Base-by-base conservation (phyloP, 2,329 filamentous ascomycete genomes). In the Colletotrichum chlorophyti region DNA sequence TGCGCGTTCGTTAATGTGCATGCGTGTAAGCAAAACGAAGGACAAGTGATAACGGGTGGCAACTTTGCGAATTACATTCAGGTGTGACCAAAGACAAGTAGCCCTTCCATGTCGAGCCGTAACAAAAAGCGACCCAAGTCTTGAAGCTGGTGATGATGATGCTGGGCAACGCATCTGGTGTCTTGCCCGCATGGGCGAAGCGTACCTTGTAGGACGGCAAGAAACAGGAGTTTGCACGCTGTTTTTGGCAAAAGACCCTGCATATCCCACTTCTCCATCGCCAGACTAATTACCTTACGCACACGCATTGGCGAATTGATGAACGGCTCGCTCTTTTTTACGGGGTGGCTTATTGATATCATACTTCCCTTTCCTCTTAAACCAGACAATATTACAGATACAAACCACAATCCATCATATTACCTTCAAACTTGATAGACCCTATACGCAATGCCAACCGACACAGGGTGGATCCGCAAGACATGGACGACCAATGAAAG, bases 81-180 rank as follows among this genome's bases (percentile, higher is more conserved):
- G n/a, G n/a, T n/a, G n/a, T n/a, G n/a, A n/a, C n/a, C n/a, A n/a
- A n/a, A n/a, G n/a, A n/a, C n/a, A n/a, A n/a, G n/a, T n/a, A 23
- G 50, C 55, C 29, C 42, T 49, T 59, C 43, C 50, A 31, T 54
- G 50, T 49, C 55, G 54, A 59, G 43, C 40, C 55, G 37, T 48
- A 35, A 14, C n/a, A n/a, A n/a, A n/a, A n/a, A n/a, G n/a, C n/a
- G n/a, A n/a, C n/a, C n/a, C n/a, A 50, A 37, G 29, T 38, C 53
- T n/a, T 50, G 38, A 57, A 42, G 42, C 17, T 49, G 50, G 43
- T n/a, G n/a, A n/a, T 19, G 9, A 54, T 59, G 55, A 54, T 48
- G 42, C 43, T 49, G 29, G 43, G 35, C 49, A 54, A 54, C 27
- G 24, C 48, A 43, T 47, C 43, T 43, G 50, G 50, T 12, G 48